Percentiles rank a stretch among this genome's conserved stretches.
These are phyloP conservation scores for Pythium phragmiticola DNA, from an alignment of 352 stramenopile genomes.

Conservation along the genomic window DNA sequence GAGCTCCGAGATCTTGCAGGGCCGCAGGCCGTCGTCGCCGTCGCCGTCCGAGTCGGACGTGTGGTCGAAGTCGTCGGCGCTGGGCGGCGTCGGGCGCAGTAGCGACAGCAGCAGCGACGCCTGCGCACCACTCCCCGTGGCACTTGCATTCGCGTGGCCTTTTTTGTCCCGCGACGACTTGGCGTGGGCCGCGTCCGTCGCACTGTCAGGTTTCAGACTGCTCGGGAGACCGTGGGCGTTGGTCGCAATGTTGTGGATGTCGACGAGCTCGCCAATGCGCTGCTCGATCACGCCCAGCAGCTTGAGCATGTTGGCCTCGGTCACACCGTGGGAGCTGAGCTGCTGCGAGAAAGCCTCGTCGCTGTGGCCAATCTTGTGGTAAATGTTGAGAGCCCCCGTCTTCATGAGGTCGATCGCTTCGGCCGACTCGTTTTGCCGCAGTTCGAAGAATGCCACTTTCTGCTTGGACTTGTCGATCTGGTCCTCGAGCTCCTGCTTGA, in stretches of 20 bases:
- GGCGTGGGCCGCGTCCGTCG: slow-evolving; percentile 22
- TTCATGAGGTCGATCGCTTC: slow-evolving; percentile 76
- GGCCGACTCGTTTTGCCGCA: slow-evolving; percentile 56
- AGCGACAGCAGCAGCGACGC: slow-evolving; percentile 26
- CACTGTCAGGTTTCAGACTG: slow-evolving; percentile 23
- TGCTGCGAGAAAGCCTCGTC: slow-evolving; percentile 77
- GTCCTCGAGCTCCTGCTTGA: slow-evolving; percentile 75
- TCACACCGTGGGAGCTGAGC: slow-evolving; percentile 65
- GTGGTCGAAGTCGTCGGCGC: slow-evolving; percentile 71
- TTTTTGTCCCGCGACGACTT: slow-evolving; percentile 40
- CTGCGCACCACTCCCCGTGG: slow-evolving; percentile 10
- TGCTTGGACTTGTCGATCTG: slow-evolving; percentile 86
- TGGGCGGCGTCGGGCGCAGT: slow-evolving; percentile 45
- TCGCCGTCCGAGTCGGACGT: slow-evolving; percentile 61
- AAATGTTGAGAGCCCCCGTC: slow-evolving; percentile 67
- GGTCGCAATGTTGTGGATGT: slow-evolving; percentile 85
- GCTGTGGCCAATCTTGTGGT: slow-evolving; percentile 76
- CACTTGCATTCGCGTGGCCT: no score
- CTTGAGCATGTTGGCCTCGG: slow-evolving; percentile 78
- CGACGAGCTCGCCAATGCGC: slow-evolving; percentile 78
- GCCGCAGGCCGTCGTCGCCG: slow-evolving; percentile 58
- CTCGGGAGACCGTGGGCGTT: slow-evolving; percentile 36
- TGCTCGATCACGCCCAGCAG: slow-evolving; percentile 85
- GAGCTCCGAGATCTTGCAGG: slow-evolving; percentile 77
- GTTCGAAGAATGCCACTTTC: slow-evolving; percentile 67